Evolutionary conservation across 2,329 filamentous ascomycete genomes (phyloP).

Genomic region (Pestalotiopsis sp.): DNA sequence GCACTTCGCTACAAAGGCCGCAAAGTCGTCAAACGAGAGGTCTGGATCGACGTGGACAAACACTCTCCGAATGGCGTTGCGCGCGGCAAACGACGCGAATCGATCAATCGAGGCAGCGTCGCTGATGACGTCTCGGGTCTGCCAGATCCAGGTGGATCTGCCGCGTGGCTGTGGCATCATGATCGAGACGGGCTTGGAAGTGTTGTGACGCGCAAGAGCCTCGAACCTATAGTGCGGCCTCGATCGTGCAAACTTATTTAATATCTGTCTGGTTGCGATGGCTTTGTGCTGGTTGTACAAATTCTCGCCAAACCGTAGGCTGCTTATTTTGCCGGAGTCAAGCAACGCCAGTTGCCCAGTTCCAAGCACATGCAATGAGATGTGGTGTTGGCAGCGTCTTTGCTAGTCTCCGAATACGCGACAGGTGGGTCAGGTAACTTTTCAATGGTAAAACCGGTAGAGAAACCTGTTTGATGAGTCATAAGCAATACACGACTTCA

Average conservation of each 20-base stretch:
- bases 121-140: neutral
- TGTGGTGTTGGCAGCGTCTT: neutral
- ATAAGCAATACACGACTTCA: neutral
- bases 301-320: too few relatives aligned
- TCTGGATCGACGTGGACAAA: neutral
- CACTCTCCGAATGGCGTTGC: neutral
- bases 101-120: neutral
- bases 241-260: neutral
- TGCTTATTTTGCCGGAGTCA: neutral
- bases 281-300: too few relatives aligned
- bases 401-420: neutral
- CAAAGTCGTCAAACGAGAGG: neutral
- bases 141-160: neutral
- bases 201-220: neutral
- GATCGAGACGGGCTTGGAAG: neutral
- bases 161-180: neutral
- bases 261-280: too few relatives aligned
- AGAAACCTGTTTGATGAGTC: neutral
- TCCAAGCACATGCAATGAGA: neutral
- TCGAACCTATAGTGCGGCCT: neutral
- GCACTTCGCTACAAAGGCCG: neutral
- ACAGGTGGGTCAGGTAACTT: neutral
- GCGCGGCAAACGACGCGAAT: neutral
- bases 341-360: neutral
- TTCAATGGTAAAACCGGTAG: neutral